phyloP scores from a whole-genome alignment of 257 asterid species.

The Capsicum baccatum region DNA sequence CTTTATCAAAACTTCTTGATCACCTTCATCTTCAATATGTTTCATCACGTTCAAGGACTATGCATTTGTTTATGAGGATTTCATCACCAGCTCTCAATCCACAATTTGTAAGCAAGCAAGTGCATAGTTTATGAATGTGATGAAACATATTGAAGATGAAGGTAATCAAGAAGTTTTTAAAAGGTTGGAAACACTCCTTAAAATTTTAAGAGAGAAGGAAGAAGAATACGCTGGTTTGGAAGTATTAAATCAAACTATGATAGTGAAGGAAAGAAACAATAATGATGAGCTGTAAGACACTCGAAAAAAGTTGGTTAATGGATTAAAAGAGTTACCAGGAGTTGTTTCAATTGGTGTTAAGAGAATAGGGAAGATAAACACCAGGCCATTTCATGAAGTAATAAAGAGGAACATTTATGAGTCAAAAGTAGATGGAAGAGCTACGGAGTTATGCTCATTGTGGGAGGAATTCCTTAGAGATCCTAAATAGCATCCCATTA shows the following conservation, averaged over 20 bases:
- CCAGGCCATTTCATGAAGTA: slow-evolving; percentile 70
- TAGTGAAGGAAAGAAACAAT: slow-evolving; percentile 65
- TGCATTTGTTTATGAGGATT: too few relatives aligned
- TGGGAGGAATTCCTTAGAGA: slow-evolving; percentile 96
- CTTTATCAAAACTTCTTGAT: slow-evolving; percentile 58
- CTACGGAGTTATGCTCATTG: slow-evolving; percentile 75
- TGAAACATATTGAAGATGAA: slow-evolving; percentile 66
- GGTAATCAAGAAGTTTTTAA: slow-evolving; percentile 64
- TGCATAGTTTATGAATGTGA: slow-evolving; percentile 43
- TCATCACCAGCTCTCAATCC: too few relatives aligned
- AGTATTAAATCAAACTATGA: slow-evolving; percentile 56
- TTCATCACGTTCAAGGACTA: slow-evolving; percentile 54
- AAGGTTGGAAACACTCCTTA: slow-evolving; percentile 55
- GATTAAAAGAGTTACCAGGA: slow-evolving; percentile 60
- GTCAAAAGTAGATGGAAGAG: slow-evolving; percentile 77
- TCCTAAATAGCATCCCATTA: slow-evolving; percentile 91
- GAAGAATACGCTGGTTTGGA: slow-evolving; percentile 60
- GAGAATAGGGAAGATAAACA: slow-evolving; percentile 92
- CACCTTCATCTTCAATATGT: slow-evolving; percentile 70
- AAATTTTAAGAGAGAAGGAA: slow-evolving; percentile 72
- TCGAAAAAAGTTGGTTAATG: slow-evolving; percentile 76
- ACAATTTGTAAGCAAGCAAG: too few relatives aligned
- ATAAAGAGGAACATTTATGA: slow-evolving; percentile 68
- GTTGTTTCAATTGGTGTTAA: slow-evolving; percentile 59
- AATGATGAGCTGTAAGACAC: slow-evolving; percentile 91